These are phyloP conservation scores for Xylariaceae sp. DNA, from an alignment of 2,329 filamentous ascomycete species.

Conservation along the genomic window DNA sequence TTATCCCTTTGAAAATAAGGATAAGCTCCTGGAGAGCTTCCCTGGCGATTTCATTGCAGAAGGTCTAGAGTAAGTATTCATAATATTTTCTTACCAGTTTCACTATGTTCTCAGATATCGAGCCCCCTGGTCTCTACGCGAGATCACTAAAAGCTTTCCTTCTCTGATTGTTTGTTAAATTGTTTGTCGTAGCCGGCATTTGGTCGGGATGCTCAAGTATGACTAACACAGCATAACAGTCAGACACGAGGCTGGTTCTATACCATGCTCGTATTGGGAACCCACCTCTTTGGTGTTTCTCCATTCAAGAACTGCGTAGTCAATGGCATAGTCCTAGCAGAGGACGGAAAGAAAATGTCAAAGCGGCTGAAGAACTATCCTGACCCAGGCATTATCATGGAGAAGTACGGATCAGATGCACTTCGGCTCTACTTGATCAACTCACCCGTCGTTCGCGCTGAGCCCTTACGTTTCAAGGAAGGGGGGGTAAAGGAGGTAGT, in stretches of 20 bases:
- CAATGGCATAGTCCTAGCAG: conserved; percentile 90
- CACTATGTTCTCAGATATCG: not conserved
- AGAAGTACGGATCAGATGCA: conserved; percentile 89
- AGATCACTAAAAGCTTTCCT: too few relatives aligned
- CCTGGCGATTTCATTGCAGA: conserved; percentile 95
- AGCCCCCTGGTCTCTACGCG: not conserved
- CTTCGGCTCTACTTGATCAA: conserved; percentile 96
- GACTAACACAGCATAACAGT: conserved; percentile 21
- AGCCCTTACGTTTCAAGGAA: conserved; percentile 91
- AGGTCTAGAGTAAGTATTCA: conserved; percentile 75
- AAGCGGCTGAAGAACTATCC: conserved; percentile 97
- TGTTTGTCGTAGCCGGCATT: too few relatives aligned
- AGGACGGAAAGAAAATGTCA: conserved; percentile 98
- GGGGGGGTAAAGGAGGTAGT: conserved; percentile 93
- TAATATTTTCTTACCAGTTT: not conserved
- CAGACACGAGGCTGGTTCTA: conserved; percentile 98
- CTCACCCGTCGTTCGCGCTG: conserved; percentile 90
- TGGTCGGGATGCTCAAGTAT: not conserved
- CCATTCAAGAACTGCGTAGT: conserved; percentile 97
- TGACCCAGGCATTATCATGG: conserved; percentile 81
- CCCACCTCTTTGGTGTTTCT: conserved; percentile 81
- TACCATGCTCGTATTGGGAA: conserved; percentile 85
- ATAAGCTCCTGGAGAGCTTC: conserved; percentile 79
- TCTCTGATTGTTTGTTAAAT: too few relatives aligned
- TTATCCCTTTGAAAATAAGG: conserved; percentile 89